Conservation (phyloP, 768 basidiomycete species). For the Vishniacozyma victoriae region DNA sequence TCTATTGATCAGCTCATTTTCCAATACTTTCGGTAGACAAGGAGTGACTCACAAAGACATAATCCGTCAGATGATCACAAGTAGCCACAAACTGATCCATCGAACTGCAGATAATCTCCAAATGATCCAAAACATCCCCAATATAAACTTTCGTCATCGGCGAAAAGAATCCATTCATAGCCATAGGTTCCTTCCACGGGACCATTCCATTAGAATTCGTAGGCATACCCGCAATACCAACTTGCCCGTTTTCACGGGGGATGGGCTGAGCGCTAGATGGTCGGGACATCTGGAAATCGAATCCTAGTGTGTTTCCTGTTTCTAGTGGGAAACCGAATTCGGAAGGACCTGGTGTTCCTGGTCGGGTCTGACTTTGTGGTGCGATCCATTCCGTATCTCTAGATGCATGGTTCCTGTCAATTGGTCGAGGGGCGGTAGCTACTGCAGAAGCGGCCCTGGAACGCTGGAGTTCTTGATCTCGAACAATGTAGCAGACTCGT, state of each 20-base stretch:
- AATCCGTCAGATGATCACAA: constrained; percentile 44
- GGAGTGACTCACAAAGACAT: constrained; percentile 41
- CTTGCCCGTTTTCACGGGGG: too few species aligned
- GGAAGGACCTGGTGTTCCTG: constrained; percentile 1
- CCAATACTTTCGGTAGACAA: neutral
- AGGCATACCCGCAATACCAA: neutral
- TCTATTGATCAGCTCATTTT: constrained; percentile 16
- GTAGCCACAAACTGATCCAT: constrained; percentile 43
- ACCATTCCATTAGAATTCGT: neutral
- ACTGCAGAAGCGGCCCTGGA: constrained; percentile 35
- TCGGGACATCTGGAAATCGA: too few species aligned
- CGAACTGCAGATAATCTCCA: constrained; percentile 37
- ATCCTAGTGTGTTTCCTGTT: too few species aligned
- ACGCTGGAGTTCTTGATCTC: constrained; percentile 41
- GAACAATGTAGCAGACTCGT: constrained; percentile 38
- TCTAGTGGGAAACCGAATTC: neutral
- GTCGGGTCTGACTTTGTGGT: neutral
- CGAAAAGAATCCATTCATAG: constrained; percentile 26
- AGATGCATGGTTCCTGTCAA: neutral
- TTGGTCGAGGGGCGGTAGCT: constrained; percentile 3
- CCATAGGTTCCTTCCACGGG: neutral
- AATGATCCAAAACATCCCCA: constrained; percentile 46
- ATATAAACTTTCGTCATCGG: constrained; percentile 43
- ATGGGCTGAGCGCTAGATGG: too few species aligned
- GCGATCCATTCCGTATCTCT: neutral